phyloP scores from a whole-genome alignment of 805 yeast species.

The Metschnikowia borealis region DNA sequence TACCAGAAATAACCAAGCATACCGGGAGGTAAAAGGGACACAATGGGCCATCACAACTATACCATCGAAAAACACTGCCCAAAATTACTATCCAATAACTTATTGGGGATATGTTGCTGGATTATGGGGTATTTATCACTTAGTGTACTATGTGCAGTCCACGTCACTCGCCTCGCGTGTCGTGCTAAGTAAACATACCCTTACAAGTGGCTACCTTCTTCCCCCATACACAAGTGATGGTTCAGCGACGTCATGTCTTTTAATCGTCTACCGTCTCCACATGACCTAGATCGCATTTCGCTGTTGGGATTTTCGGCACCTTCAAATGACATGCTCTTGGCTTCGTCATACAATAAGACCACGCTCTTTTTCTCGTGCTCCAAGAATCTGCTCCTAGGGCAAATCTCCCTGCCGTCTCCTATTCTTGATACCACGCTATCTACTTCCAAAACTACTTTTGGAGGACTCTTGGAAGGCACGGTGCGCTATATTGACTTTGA shows the following conservation, averaged over 20 bases:
- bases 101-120: too few relatives aligned
- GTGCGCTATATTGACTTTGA: conserved; percentile 50
- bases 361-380: conserved; percentile 12
- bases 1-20: too few relatives aligned
- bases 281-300: conserved; percentile 5
- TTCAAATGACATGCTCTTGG: conserved; percentile 12
- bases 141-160: background rate
- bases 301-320: conserved; percentile 8
- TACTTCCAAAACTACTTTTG: conserved; percentile 31
- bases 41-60: too few relatives aligned
- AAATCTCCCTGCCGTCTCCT: conserved; percentile 15
- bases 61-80: too few relatives aligned
- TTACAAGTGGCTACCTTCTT: background rate
- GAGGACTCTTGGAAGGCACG: conserved; percentile 55
- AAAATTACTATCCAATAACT: too few relatives aligned
- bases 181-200: background rate
- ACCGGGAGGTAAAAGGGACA: too few relatives aligned
- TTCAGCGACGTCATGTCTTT: conserved; percentile 8
- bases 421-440: conserved; percentile 28
- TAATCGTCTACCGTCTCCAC: conserved; percentile 11
- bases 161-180: background rate
- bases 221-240: background rate
- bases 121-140: too few relatives aligned
- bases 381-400: conserved; percentile 3
- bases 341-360: conserved; percentile 8